Evolutionary conservation across 2,329 filamentous ascomycete species (phyloP), one percentile per base, ranked within the genome.

Genomic region (Sporothrix euskadiensis): DNA sequence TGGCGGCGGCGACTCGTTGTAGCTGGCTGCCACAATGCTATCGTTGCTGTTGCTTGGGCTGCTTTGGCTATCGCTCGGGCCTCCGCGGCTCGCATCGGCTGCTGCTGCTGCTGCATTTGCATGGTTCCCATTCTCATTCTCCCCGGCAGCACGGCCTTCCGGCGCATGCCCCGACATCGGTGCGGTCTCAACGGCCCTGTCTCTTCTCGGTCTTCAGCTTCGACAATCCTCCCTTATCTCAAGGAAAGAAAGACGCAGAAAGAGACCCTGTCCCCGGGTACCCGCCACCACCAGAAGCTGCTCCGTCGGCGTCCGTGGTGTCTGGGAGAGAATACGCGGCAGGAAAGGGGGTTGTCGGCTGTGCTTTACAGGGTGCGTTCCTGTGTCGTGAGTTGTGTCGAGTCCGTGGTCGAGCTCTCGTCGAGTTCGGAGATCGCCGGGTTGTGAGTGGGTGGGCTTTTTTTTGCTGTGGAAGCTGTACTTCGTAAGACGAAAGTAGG

Each of bases 111-210:
- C 26, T 9, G 12, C 19, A 1, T 9, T 19, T 41, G 39, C 19
- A 54, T 54, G 41, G 14, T 8, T 70, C 19, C 26, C 32, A n/a
- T 22, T 49, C 69, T 54, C 61, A 26, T 22, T 52, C 70, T 54
- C 63, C 61, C 16, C 73, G 61, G 73, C 32, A 61, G 52, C 61
- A 44, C 69, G 52, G 61, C 69, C 73, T 71, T 63, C 69, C 52
- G 69, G 73, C 73, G 12, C 69, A 63, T 66, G 69, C 73, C 73
- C 69, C 39, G 73, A 65, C 69, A 73, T 68, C 39, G 22, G 57
- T 35, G 39, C 69, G 59, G 71, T 65, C 52, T 19, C 41, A 57
- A 56, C 44, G 72, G 44, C 47, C 44, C 32, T 52, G 26, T 52
- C 44, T 47, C 41, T 47, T 49, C 44, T 49, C 52, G 30, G 8